These are phyloP conservation scores for Solanum paucissectum DNA, from an alignment of 257 asterid species.

Conservation along the genomic window DNA sequence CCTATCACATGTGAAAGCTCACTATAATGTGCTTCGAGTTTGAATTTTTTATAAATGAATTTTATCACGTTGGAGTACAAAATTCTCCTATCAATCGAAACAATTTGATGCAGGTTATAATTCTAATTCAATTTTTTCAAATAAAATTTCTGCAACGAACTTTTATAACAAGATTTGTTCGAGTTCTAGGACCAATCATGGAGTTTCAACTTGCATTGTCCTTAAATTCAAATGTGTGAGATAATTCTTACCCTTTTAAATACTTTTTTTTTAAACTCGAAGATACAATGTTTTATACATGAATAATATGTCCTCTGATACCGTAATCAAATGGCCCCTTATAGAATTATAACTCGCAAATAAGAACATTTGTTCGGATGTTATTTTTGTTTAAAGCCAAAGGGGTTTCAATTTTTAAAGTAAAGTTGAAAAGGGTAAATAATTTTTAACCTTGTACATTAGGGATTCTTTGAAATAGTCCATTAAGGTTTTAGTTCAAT, in stretches of 20 bases:
- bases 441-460: background rate
- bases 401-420: background rate
- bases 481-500: background rate
- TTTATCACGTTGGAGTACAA: background rate
- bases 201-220: background rate
- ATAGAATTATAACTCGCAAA: background rate
- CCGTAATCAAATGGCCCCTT: too few species aligned
- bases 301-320: too few species aligned
- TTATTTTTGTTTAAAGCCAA: background rate
- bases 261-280: too few species aligned
- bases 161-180: background rate
- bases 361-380: background rate
- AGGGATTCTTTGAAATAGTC: background rate
- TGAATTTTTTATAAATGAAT: background rate
- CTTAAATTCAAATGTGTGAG: too few species aligned
- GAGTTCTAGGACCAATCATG: background rate
- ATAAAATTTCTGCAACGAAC: too few species aligned
- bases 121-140: too few species aligned
- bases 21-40: background rate
- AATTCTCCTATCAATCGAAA: too few species aligned
- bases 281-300: too few species aligned
- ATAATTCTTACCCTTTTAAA: too few species aligned
- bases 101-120: too few species aligned
- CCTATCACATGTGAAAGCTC: background rate
- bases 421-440: too few species aligned